A percentile compares a stretch with the other conserved stretches of the same genome.
Conservation (phyloP, 306 rosid species). For the Canavalia gladiata region DNA sequence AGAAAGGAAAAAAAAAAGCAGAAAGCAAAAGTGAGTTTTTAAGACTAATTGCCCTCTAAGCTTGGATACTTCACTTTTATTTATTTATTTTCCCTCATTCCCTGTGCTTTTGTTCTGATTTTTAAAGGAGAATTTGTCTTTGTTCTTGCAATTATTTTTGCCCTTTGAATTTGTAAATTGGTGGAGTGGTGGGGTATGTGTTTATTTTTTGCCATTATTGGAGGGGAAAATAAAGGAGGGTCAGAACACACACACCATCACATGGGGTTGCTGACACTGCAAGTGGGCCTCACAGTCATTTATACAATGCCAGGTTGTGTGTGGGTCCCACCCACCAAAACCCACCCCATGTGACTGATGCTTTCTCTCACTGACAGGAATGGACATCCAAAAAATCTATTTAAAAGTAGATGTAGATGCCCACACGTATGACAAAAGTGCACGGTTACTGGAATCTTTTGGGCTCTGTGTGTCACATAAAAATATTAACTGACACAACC, state of each 20-base stretch:
- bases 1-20: conserved; percentile 42
- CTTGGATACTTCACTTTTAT: conserved; percentile 1
- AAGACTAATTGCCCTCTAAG: conserved; percentile 25
- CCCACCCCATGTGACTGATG: conserved; percentile 77
- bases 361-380: conserved; percentile 51
- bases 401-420: conserved; percentile 62
- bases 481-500: background rate
- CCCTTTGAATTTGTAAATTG: conserved; percentile 12
- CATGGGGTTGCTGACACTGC: conserved; percentile 80
- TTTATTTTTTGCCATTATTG: conserved; percentile 51
- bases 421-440: conserved; percentile 90
- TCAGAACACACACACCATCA: conserved; percentile 60
- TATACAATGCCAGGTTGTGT: conserved; percentile 65
- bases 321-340: conserved; percentile 61
- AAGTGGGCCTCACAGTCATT: conserved; percentile 52
- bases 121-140: conserved; percentile 56
- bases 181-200: conserved; percentile 47
- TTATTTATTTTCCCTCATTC: background rate
- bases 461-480: conserved; percentile 51
- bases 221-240: conserved; percentile 38
- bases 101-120: background rate
- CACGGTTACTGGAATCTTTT: conserved; percentile 72
- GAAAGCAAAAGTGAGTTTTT: conserved; percentile 51
- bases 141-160: conserved; percentile 43
- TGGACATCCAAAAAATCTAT: conserved; percentile 62